Percentiles rank a stretch among this genome's conserved stretches.
Evolutionary conservation across 192 early-diverging fungal genomes (phyloP).

Genomic region (Backusella westeae): DNA sequence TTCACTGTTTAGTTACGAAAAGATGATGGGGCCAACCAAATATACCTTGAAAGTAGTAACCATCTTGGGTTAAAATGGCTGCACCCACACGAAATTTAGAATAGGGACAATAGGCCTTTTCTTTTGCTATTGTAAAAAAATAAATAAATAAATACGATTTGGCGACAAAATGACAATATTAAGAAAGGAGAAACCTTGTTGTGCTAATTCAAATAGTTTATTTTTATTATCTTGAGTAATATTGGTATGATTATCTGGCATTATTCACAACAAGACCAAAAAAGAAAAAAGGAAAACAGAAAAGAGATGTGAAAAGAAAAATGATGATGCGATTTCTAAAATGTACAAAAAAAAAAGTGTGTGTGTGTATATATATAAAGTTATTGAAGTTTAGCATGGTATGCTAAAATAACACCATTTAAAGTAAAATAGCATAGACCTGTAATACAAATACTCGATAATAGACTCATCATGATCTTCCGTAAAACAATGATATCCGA

Average conservation of each 20-base stretch:
- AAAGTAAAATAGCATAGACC: background rate
- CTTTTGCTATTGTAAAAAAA: conserved; percentile 49
- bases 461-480: background rate
- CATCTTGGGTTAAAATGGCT: conserved; percentile 67
- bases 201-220: background rate
- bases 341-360: background rate
- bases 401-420: background rate
- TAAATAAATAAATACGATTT: background rate
- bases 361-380: background rate
- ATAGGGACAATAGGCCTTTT: conserved; percentile 82
- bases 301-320: background rate
- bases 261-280: background rate
- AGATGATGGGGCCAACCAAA: background rate
- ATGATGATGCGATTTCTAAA: background rate
- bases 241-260: background rate
- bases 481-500: background rate
- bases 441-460: background rate
- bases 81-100: conserved; percentile 92
- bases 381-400: background rate
- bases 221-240: background rate
- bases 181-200: background rate
- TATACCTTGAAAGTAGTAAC: conserved; percentile 22
- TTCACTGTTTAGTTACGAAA: background rate
- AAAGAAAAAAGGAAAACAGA: background rate
- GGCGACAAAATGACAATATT: background rate